Base-by-base conservation (phyloP, 805 yeast genomes). In the Kluyveromyces wickerhamii region DNA sequence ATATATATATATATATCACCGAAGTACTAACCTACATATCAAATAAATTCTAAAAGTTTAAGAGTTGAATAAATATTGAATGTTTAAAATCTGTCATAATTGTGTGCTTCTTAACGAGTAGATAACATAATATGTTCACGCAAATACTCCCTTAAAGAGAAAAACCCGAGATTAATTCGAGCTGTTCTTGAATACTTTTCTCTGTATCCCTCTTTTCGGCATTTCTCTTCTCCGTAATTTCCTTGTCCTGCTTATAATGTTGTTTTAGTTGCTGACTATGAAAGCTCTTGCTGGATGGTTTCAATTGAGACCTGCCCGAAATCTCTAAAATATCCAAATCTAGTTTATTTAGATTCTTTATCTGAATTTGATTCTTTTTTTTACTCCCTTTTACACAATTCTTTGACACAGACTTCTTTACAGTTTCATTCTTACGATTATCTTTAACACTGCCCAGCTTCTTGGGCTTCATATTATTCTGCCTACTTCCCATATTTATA, bases 81-180 rank as follows among this genome's bases (percentile, higher is more conserved):
- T n/a, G n/a, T n/a, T n/a, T n/a, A n/a, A n/a, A n/a, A n/a, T n/a
- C n/a, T n/a, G n/a, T n/a, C n/a, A n/a, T n/a, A n/a, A n/a, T n/a
- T n/a, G n/a, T n/a, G n/a, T n/a, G n/a, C n/a, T n/a, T n/a, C n/a
- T n/a, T n/a, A n/a, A n/a, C n/a, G n/a, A n/a, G n/a, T n/a, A n/a
- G n/a, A n/a, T n/a, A n/a, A n/a, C n/a, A n/a, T n/a, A n/a, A n/a
- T n/a, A n/a, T n/a, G n/a, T n/a, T n/a, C n/a, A n/a, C n/a, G n/a
- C n/a, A n/a, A n/a, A n/a, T n/a, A n/a, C n/a, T n/a, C n/a, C 30
- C 15, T 17, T 19, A 28, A 15, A 58, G 36, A 11, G 56, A 45
- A 35, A 59, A 56, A 2, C 59, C 61, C 1, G 58, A 47, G 16
- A 59, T 58, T 41, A 48, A 34, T 24, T 59, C 62, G 12, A 59